phyloP scores from a whole-genome alignment of 2,329 filamentous ascomycete species.

The Cercospora sp. region DNA sequence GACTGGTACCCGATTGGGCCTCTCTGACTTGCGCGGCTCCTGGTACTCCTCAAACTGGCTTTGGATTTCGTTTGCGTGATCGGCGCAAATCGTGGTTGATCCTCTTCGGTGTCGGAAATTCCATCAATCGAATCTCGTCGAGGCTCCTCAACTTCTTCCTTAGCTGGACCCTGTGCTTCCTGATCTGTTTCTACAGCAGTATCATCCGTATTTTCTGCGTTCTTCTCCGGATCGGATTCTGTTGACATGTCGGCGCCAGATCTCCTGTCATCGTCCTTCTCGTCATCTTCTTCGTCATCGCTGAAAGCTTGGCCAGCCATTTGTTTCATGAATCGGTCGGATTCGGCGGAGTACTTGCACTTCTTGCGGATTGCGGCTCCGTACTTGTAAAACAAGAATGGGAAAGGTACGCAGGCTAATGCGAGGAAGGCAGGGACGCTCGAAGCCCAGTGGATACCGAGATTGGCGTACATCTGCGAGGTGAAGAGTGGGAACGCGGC shows the following conservation, averaged over 20 bases:
- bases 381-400: slow-evolving; percentile 72
- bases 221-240: slow-evolving; percentile 17
- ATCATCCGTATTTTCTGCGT: slow-evolving; percentile 7
- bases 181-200: not conserved
- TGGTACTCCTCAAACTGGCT: slow-evolving; percentile 1
- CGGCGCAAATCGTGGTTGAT: slow-evolving; percentile 27
- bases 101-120: slow-evolving; percentile 27
- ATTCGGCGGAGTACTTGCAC: slow-evolving; percentile 70
- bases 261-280: slow-evolving; percentile 18
- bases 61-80: slow-evolving; percentile 26
- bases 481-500: slow-evolving; percentile 80
- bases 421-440: slow-evolving; percentile 74
- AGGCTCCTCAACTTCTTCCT: slow-evolving; percentile 23
- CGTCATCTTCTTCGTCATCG: slow-evolving; percentile 19
- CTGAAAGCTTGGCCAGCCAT: slow-evolving; percentile 40
- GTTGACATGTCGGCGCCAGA: slow-evolving; percentile 20
- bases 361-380: slow-evolving; percentile 62
- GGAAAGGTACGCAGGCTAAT: slow-evolving; percentile 70
- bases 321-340: slow-evolving; percentile 60
- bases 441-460: slow-evolving; percentile 69
- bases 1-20: slow-evolving; percentile 36
- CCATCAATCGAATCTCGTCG: slow-evolving; percentile 17
- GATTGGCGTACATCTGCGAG: slow-evolving; percentile 57
- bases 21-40: not conserved
- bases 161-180: not conserved